A percentile compares a stretch with the other conserved stretches of the same genome.
These are phyloP conservation scores for Hypoxylon sp. DNA, from an alignment of 2,329 filamentous ascomycete species.

Conservation along the genomic window DNA sequence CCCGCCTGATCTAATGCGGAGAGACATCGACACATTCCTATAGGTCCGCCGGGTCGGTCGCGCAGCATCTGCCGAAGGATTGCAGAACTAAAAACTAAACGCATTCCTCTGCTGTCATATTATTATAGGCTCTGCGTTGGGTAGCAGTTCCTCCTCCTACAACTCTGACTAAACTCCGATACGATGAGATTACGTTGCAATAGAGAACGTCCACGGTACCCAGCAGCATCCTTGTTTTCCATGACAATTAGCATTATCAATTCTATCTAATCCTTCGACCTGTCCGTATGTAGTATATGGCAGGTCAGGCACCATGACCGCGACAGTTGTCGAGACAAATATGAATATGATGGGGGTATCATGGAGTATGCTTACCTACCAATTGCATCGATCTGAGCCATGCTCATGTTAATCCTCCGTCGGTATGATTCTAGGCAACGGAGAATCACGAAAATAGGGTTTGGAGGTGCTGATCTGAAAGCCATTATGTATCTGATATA, in stretches of 20 bases:
- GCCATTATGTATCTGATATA: conserved; percentile 13
- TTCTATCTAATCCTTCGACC: background rate
- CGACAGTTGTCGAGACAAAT: background rate
- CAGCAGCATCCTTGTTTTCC: conserved; percentile 2
- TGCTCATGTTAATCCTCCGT: background rate
- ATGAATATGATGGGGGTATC: background rate
- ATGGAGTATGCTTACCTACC: background rate
- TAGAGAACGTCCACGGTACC: background rate
- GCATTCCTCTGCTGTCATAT: conserved; percentile 15
- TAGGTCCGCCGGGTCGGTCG: conserved; percentile 20
- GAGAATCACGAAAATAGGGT: conserved; percentile 1
- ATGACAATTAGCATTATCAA: background rate
- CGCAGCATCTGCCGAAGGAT: conserved; percentile 31
- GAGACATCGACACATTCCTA: conserved; percentile 32
- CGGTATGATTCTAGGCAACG: background rate
- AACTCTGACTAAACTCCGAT: conserved; percentile 17
- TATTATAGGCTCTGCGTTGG: conserved; percentile 5
- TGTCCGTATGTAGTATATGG: background rate
- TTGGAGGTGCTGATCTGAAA: conserved; percentile 1
- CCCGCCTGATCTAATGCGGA: conserved; percentile 34
- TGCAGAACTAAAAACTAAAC: conserved; percentile 23
- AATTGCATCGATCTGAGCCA: background rate
- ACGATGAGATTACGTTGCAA: background rate
- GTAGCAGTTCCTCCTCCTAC: conserved; percentile 3
- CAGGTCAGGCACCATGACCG: background rate